phyloP scores from a whole-genome alignment of 202 grass and related monocot species.

The Schoenoplectus triqueter region DNA sequence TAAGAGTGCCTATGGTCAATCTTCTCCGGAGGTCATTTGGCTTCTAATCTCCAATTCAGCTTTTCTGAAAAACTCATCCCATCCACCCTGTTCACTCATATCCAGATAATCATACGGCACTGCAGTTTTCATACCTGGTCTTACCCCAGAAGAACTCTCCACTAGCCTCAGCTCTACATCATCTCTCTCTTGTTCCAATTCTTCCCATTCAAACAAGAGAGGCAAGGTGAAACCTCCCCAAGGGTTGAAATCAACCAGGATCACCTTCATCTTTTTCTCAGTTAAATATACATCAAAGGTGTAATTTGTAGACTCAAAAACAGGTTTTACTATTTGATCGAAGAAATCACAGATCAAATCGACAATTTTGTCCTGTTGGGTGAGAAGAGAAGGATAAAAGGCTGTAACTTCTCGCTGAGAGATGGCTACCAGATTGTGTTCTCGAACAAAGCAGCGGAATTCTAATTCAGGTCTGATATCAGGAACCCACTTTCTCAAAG shows the following conservation, averaged over 20 bases:
- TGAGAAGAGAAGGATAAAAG: slow-evolving; percentile 73
- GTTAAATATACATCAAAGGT: slow-evolving; percentile 83
- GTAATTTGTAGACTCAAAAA: slow-evolving; percentile 59
- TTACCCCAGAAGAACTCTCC: slow-evolving; percentile 70
- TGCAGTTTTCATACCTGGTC: slow-evolving; percentile 87
- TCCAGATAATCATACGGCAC: slow-evolving; percentile 91
- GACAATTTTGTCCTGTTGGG: slow-evolving; percentile 37
- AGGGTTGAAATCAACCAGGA: slow-evolving; percentile 89
- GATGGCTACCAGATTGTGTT: slow-evolving; percentile 48
- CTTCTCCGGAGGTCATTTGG: slow-evolving; percentile 43
- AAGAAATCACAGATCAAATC: slow-evolving; percentile 57
- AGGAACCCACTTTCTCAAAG: slow-evolving; percentile 77
- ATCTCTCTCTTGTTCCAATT: slow-evolving; percentile 51
- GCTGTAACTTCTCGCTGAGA: slow-evolving; percentile 88
- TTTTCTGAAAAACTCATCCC: slow-evolving; percentile 88
- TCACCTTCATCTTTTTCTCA: slow-evolving; percentile 46
- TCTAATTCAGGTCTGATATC: slow-evolving; percentile 78
- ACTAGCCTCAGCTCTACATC: slow-evolving; percentile 64
- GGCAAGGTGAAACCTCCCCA: slow-evolving; percentile 84
- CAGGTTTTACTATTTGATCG: slow-evolving; percentile 47
- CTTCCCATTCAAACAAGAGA: slow-evolving; percentile 76
- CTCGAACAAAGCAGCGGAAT: slow-evolving; percentile 81
- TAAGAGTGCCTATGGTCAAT: slow-evolving; percentile 9
- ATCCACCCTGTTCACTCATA: slow-evolving; percentile 81
- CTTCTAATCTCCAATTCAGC: slow-evolving; percentile 66